These are phyloP conservation scores for Clarireedia paspali DNA, from an alignment of 2,329 filamentous ascomycete genomes.

Conservation along the genomic window DNA sequence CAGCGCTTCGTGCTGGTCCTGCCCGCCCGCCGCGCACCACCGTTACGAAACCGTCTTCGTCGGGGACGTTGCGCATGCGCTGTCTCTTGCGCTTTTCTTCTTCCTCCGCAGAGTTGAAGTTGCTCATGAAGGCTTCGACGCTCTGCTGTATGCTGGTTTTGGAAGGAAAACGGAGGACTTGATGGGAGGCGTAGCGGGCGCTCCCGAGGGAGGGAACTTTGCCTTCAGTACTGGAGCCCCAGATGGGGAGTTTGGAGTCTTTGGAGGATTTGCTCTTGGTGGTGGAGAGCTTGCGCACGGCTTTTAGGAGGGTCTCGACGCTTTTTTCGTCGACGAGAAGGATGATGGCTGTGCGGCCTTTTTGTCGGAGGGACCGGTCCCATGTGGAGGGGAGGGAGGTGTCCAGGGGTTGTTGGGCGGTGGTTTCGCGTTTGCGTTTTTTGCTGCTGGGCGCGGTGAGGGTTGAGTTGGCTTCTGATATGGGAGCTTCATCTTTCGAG, in stretches of 20 bases:
- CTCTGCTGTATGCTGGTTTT: constrained; percentile 58
- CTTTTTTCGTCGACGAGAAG: constrained; percentile 78
- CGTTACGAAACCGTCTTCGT: constrained; percentile 93
- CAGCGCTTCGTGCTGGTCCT: constrained; percentile 67
- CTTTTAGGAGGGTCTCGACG: constrained; percentile 69
- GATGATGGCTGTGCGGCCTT: constrained; percentile 73
- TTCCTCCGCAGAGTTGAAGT: constrained; percentile 66
- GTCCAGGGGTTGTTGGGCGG: constrained; percentile 48
- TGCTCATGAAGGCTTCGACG: constrained; percentile 78
- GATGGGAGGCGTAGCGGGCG: constrained; percentile 55
- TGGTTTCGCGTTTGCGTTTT: constrained; percentile 40
- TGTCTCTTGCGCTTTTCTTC: constrained; percentile 55
- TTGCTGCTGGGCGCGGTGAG: constrained; percentile 29
- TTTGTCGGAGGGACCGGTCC: constrained; percentile 61
- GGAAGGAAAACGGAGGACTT: constrained; percentile 63
- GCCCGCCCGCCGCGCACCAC: constrained; percentile 71
- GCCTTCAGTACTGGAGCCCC: constrained; percentile 57
- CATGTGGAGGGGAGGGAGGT: constrained; percentile 67
- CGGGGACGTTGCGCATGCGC: constrained; percentile 67
- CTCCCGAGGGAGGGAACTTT: constrained; percentile 41
- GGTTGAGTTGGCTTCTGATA: constrained; percentile 23
- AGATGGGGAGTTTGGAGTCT: constrained; percentile 52
- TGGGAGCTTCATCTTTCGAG: constrained; percentile 35
- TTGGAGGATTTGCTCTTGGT: constrained; percentile 40
- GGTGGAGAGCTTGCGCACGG: constrained; percentile 49